Evolutionary conservation across 1,284 basidiomycete genomes (phyloP).

Genomic region (Pholiota adiposa): DNA sequence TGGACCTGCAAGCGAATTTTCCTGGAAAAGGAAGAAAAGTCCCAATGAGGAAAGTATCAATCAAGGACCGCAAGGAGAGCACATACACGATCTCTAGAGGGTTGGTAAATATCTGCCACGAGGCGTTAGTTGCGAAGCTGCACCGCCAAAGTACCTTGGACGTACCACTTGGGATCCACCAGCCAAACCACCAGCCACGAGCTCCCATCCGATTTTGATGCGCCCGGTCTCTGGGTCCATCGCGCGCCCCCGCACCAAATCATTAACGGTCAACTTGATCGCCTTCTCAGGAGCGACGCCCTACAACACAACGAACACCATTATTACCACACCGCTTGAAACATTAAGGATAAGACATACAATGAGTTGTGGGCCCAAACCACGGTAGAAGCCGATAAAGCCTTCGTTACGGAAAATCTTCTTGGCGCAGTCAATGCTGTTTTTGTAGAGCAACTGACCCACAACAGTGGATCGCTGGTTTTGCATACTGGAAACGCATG

Average conservation of each 20-base stretch:
- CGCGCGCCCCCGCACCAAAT: slow-evolving; percentile 82
- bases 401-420: slow-evolving; percentile 97
- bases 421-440: slow-evolving; percentile 90
- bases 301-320: slow-evolving; percentile 41
- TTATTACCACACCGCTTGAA: neutral
- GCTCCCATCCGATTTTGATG: slow-evolving; percentile 87
- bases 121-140: slow-evolving; percentile 13
- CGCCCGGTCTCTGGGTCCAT: slow-evolving; percentile 95
- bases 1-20: slow-evolving; percentile 98
- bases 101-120: slow-evolving; percentile 86
- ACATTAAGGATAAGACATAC: slow-evolving; percentile 45
- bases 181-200: slow-evolving; percentile 90
- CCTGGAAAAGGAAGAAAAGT: slow-evolving; percentile 40
- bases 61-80: neutral
- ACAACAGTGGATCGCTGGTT: slow-evolving; percentile 96
- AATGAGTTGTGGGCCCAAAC: slow-evolving; percentile 93
- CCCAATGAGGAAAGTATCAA: neutral
- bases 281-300: slow-evolving; percentile 99
- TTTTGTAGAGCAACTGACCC: slow-evolving; percentile 93
- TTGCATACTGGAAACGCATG: slow-evolving; percentile 73
- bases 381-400: slow-evolving; percentile 94
- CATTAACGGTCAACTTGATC: slow-evolving; percentile 97
- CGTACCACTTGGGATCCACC: slow-evolving; percentile 97
- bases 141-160: slow-evolving; percentile 27
- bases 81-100: slow-evolving; percentile 91